phyloP scores from a whole-genome alignment of 1,139 yeast genomes.

The Nakaseomyces nivariensis region DNA sequence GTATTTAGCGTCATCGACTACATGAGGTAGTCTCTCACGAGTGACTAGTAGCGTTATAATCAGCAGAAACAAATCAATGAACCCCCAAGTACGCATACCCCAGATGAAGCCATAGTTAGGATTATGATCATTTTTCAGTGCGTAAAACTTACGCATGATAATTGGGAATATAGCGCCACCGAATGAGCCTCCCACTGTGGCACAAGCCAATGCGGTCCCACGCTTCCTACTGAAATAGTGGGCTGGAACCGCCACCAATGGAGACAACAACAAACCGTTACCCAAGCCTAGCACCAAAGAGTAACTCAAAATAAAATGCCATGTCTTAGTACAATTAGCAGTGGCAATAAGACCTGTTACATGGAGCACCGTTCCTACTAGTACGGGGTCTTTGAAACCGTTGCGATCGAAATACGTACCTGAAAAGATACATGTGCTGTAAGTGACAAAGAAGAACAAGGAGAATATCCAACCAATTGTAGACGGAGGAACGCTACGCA shows the following conservation, averaged over 20 bases:
- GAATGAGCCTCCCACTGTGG: slow-evolving; percentile 56
- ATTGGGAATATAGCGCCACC: slow-evolving; percentile 60
- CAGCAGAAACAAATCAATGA: slow-evolving; percentile 39
- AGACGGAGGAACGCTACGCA: slow-evolving; percentile 37
- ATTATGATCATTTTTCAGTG: slow-evolving; percentile 8
- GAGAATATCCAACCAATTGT: slow-evolving; percentile 63
- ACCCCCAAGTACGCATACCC: slow-evolving; percentile 48
- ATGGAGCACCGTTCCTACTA: slow-evolving; percentile 38
- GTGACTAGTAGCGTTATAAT: slow-evolving; percentile 31
- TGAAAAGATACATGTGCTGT: slow-evolving; percentile 46
- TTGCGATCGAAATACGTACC: slow-evolving; percentile 54
- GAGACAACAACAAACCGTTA: slow-evolving; percentile 46
- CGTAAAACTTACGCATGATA: slow-evolving; percentile 44
- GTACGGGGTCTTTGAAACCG: slow-evolving; percentile 45
- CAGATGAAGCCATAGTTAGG: slow-evolving; percentile 44
- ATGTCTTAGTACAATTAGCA: slow-evolving; percentile 42
- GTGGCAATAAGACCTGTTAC: slow-evolving; percentile 46
- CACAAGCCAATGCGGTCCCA: slow-evolving; percentile 52
- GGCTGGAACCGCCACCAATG: slow-evolving; percentile 48
- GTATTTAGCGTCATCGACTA: slow-evolving; percentile 14
- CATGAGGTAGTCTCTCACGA: slow-evolving; percentile 33
- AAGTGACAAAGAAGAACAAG: slow-evolving; percentile 45
- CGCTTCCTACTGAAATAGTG: slow-evolving; percentile 53
- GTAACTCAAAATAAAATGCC: slow-evolving; percentile 51
- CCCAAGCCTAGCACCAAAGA: slow-evolving; percentile 50